A percentile compares a stretch with the other conserved stretches of the same genome.
Evolutionary conservation across 768 basidiomycete species (phyloP).

Genomic region (Peribolospora baueri): DNA sequence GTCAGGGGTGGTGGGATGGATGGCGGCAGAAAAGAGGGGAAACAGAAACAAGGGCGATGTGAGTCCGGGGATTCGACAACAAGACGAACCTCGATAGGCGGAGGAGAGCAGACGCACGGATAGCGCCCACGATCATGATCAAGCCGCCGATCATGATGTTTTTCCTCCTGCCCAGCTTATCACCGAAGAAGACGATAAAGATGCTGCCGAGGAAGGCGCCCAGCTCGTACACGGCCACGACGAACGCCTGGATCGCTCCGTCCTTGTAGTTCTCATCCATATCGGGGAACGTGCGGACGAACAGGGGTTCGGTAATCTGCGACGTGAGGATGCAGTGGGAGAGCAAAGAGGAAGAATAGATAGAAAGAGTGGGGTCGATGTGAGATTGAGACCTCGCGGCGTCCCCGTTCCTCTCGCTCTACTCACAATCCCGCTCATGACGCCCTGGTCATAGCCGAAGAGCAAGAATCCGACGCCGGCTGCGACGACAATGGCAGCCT

Average conservation of each 20-base stretch:
- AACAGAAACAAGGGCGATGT: conserved; percentile 3
- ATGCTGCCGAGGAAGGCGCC: conserved; percentile 14
- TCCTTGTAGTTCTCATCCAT: too few relatives aligned
- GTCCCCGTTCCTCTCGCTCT: too few relatives aligned
- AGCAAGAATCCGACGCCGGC: conserved; percentile 7
- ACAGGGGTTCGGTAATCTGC: too few relatives aligned
- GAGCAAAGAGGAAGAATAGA: too few relatives aligned
- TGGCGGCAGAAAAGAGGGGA: conserved; percentile 31
- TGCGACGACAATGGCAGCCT: too few relatives aligned
- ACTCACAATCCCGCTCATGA: conserved; percentile 41
- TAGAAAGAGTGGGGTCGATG: too few relatives aligned
- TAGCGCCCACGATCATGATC: conserved; percentile 6
- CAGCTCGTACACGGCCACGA: conserved; percentile 26
- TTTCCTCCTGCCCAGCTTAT: conserved; percentile 10
- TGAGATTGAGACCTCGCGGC: too few relatives aligned
- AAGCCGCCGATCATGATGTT: conserved; percentile 12
- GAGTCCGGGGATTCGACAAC: too few relatives aligned
- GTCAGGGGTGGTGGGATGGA: conserved; percentile 12
- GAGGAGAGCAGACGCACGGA: neutral
- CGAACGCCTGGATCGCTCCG: too few relatives aligned
- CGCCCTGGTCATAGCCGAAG: conserved; percentile 48
- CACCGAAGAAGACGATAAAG: conserved; percentile 11
- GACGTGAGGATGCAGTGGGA: too few relatives aligned
- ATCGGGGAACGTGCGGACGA: too few relatives aligned
- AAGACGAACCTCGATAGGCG: too few relatives aligned